A percentile compares a stretch with the other conserved stretches of the same genome.
Evolutionary conservation across 2,329 filamentous ascomycete species (phyloP).

Genomic region (Fusarium sp.): DNA sequence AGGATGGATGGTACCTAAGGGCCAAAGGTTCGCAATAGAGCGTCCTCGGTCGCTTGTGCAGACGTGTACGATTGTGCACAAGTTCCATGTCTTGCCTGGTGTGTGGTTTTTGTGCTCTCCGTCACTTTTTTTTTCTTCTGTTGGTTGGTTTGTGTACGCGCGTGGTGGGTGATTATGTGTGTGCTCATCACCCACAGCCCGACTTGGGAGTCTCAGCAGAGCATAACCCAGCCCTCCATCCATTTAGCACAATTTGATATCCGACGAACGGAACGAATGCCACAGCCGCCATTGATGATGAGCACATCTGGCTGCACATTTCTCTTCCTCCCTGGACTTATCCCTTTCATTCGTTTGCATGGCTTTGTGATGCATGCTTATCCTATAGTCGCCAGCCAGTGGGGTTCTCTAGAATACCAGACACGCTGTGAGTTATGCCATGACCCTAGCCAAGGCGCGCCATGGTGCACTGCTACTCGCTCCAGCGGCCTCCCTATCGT

Average conservation of each 20-base stretch:
- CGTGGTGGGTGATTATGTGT: constrained; percentile 30
- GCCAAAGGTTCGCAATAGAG: constrained; percentile 27
- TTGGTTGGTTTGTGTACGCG: constrained; percentile 33
- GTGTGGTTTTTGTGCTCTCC: constrained; percentile 26
- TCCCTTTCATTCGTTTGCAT: constrained; percentile 38
- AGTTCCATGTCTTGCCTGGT: constrained; percentile 28
- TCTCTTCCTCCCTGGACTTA: constrained; percentile 35
- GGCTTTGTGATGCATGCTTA: constrained; percentile 24
- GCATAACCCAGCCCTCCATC: constrained; percentile 19
- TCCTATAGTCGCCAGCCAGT: constrained; percentile 32
- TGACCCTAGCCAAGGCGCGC: constrained; percentile 37
- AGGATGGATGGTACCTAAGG: constrained; percentile 29
- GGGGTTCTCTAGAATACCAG: constrained; percentile 38
- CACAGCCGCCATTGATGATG: constrained; percentile 35
- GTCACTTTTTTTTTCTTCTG: constrained; percentile 13
- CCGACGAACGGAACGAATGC: constrained; percentile 34
- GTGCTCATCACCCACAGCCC: constrained; percentile 27
- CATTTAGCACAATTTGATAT: constrained; percentile 4
- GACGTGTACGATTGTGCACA: constrained; percentile 36
- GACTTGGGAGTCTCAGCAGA: constrained; percentile 8
- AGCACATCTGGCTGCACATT: constrained; percentile 38
- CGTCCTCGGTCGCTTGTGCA: constrained; percentile 38
- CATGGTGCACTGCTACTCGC: constrained; percentile 41
- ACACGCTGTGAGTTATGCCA: constrained; percentile 45
- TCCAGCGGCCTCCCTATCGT: constrained; percentile 35